Evolutionary conservation across 768 basidiomycete genomes (phyloP).

Genomic region (Collybia sordida): DNA sequence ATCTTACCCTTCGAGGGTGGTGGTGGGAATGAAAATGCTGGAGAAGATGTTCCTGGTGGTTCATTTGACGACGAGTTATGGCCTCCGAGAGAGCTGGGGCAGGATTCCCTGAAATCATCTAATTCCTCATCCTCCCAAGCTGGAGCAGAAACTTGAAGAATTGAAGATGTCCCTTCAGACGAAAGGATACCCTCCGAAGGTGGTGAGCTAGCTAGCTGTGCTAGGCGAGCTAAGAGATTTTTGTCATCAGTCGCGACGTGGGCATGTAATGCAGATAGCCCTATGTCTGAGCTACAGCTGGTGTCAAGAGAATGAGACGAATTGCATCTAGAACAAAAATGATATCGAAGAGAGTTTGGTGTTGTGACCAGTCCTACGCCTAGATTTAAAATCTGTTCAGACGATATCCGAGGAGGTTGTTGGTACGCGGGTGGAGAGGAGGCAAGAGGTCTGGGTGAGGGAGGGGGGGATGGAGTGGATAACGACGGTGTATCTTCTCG

Average conservation of each 20-base stretch:
- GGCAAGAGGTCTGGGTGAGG: slow-evolving; percentile 17
- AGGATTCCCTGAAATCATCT: slow-evolving; percentile 30
- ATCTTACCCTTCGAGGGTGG: slow-evolving; percentile 45
- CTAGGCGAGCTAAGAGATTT: slow-evolving; percentile 50
- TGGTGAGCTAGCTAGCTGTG: slow-evolving; percentile 53
- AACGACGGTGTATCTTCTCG: slow-evolving; percentile 5
- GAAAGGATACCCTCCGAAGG: slow-evolving; percentile 26
- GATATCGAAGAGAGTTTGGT: background rate
- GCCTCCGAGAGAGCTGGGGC: slow-evolving; percentile 1
- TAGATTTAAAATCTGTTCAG: slow-evolving; percentile 9
- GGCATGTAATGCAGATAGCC: slow-evolving; percentile 34
- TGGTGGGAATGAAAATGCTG: slow-evolving; percentile 38
- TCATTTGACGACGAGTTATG: slow-evolving; percentile 9
- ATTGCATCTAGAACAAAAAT: too few species aligned
- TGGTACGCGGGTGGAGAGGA: slow-evolving; percentile 47
- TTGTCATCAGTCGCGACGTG: slow-evolving; percentile 73
- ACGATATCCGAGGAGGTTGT: slow-evolving; percentile 17
- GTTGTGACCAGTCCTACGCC: slow-evolving; percentile 1
- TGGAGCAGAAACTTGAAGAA: slow-evolving; percentile 43
- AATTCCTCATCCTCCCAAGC: slow-evolving; percentile 52
- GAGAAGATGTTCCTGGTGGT: slow-evolving; percentile 12
- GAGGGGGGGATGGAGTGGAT: slow-evolving; percentile 10
- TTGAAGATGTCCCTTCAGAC: slow-evolving; percentile 12
- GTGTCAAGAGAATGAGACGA: slow-evolving; percentile 2
- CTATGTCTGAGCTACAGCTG: slow-evolving; percentile 3